Conservation (phyloP, 805 yeast genomes). For the Ogataea kodamae region DNA sequence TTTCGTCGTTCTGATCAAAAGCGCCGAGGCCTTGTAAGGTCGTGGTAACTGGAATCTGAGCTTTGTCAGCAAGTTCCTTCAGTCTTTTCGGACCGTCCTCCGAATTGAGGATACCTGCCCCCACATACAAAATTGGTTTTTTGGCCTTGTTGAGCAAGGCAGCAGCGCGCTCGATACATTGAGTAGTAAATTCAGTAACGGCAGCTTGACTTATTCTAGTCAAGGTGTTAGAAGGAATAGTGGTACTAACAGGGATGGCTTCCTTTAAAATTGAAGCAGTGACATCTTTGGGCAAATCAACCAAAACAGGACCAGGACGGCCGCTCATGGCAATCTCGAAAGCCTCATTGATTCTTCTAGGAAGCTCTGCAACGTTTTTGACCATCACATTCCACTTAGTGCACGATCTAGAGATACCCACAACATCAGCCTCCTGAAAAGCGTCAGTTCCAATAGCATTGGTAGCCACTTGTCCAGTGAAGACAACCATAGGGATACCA, state of each 20-base stretch:
- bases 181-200: slow-evolving; percentile 69
- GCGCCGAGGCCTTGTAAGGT: slow-evolving; percentile 93
- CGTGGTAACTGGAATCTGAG: slow-evolving; percentile 93
- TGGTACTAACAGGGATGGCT: slow-evolving; percentile 77
- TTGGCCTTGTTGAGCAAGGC: slow-evolving; percentile 75
- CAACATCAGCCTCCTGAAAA: slow-evolving; percentile 98
- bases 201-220: slow-evolving; percentile 66
- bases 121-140: slow-evolving; percentile 85
- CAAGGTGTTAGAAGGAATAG: slow-evolving; percentile 73
- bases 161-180: slow-evolving; percentile 75
- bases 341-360: slow-evolving; percentile 94
- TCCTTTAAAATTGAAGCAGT: slow-evolving; percentile 86
- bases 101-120: slow-evolving; percentile 82
- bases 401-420: slow-evolving; percentile 95
- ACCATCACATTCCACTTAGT: slow-evolving; percentile 99
- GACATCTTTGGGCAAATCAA: slow-evolving; percentile 96
- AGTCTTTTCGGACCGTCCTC: slow-evolving; percentile 76
- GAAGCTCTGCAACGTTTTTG: slow-evolving; percentile 88
- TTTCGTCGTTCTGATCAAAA: slow-evolving; percentile 86
- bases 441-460: slow-evolving; percentile 96
- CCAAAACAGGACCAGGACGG: slow-evolving; percentile 97
- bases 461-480: slow-evolving; percentile 97
- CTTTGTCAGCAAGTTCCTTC: slow-evolving; percentile 84
- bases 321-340: slow-evolving; percentile 95
- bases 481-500: slow-evolving; percentile 95